These are phyloP conservation scores for Coniella lustricola DNA, from an alignment of 2,329 filamentous ascomycete species.

Conservation along the genomic window DNA sequence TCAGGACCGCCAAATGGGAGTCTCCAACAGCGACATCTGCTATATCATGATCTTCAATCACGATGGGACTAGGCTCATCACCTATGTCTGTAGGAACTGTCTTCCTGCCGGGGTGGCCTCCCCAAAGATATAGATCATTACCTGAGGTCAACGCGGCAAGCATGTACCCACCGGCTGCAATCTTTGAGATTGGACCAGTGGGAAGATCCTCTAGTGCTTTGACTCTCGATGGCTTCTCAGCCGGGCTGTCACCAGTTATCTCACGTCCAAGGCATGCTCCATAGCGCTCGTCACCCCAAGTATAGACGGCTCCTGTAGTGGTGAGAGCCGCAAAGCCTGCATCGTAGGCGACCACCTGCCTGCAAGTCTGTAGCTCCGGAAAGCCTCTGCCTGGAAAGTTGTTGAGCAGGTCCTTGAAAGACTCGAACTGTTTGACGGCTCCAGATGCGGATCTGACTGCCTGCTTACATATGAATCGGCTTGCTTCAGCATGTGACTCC, in stretches of 20 bases:
- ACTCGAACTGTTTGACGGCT: conserved; percentile 24
- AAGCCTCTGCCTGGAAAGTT: conserved; percentile 16
- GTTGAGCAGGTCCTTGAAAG: conserved; percentile 8
- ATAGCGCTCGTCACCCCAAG: conserved; percentile 54
- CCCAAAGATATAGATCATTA: conserved; percentile 57
- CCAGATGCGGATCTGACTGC: conserved; percentile 6
- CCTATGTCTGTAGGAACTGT: conserved; percentile 25
- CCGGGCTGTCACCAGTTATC: conserved; percentile 34
- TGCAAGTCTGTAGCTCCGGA: conserved; percentile 22
- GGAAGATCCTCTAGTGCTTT: conserved; percentile 44
- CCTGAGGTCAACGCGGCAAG: conserved; percentile 51
- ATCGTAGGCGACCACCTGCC: conserved; percentile 40
- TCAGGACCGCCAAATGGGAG: conserved; percentile 51
- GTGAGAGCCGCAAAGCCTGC: conserved; percentile 43
- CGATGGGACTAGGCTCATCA: conserved; percentile 35
- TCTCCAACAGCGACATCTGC: conserved; percentile 51
- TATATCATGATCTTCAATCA: conserved; percentile 44
- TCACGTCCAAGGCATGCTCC: conserved; percentile 48
- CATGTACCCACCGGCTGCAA: conserved; percentile 51
- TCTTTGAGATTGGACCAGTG: conserved; percentile 42
- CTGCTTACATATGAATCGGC: neutral
- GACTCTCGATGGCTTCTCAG: conserved; percentile 38
- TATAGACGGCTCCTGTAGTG: conserved; percentile 37
- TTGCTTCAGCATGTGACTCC: neutral
- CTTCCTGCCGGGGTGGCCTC: conserved; percentile 32